Evolutionary conservation across 768 basidiomycete species (phyloP).

Genomic region (Boletus sp.): DNA sequence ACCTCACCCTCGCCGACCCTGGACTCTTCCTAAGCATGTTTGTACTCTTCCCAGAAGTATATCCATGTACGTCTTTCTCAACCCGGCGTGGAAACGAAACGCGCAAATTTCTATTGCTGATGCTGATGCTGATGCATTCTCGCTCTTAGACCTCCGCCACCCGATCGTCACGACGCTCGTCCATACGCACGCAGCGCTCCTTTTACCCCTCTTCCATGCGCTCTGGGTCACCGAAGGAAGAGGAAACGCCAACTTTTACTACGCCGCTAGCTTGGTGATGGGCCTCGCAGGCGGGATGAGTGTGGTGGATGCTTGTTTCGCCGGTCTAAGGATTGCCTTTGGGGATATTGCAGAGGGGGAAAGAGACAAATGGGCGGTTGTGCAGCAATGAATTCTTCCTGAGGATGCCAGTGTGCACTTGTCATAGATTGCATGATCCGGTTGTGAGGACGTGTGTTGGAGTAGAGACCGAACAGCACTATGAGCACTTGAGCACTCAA

Average conservation of each 20-base stretch:
- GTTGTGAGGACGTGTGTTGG: neutral
- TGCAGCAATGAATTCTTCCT: constrained; percentile 22
- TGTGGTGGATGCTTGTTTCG: constrained; percentile 77
- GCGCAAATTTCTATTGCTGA: neutral
- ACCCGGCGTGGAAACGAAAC: neutral
- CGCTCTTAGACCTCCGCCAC: constrained; percentile 67
- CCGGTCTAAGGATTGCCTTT: constrained; percentile 75
- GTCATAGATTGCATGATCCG: neutral
- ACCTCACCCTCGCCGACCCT: constrained; percentile 87
- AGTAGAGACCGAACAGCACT: neutral
- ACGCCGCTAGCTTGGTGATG: constrained; percentile 92
- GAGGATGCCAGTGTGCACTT: neutral
- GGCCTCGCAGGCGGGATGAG: constrained; percentile 86
- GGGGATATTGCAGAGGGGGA: constrained; percentile 48
- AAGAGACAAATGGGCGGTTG: constrained; percentile 28
- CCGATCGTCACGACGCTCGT: constrained; percentile 82
- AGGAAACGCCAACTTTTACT: constrained; percentile 98
- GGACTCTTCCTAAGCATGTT: constrained; percentile 84
- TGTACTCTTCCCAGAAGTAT: constrained; percentile 78
- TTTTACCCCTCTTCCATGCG: constrained; percentile 88
- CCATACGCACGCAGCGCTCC: constrained; percentile 78
- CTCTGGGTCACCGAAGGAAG: constrained; percentile 91
- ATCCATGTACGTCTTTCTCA: constrained; percentile 59
- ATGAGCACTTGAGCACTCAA: neutral
- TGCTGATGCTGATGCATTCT: neutral